Evolutionary conservation across 441 rosid genomes (phyloP).

Genomic region (Omphalea diandra): DNA sequence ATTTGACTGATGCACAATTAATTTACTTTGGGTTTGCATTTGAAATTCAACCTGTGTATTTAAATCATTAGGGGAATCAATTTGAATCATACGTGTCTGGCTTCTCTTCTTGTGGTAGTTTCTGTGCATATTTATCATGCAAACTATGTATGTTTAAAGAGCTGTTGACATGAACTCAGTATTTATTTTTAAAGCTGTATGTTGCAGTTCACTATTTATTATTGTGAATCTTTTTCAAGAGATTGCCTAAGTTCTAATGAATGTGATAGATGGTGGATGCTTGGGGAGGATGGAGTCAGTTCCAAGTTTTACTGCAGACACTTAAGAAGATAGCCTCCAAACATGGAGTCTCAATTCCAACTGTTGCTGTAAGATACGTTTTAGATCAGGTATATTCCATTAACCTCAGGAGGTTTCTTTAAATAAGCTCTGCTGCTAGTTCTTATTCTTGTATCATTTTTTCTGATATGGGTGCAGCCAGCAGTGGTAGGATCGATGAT

Average conservation of each 20-base stretch:
- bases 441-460: neutral
- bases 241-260: conserved; percentile 10
- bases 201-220: no score
- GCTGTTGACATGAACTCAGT: neutral
- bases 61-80: no score
- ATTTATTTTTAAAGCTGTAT: neutral
- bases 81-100: no score
- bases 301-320: conserved; percentile 74
- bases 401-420: neutral
- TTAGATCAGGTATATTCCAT: conserved; percentile 61
- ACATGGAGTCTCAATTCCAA: conserved; percentile 87
- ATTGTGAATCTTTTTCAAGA: neutral
- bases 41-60: no score
- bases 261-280: conserved; percentile 85
- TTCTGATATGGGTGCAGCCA: conserved; percentile 39
- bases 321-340: conserved; percentile 69
- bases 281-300: conserved; percentile 95
- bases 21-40: no score
- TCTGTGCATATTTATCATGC: neutral
- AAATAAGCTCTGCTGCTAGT: neutral
- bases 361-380: conserved; percentile 84
- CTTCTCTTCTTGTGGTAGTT: neutral
- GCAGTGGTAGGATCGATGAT: conserved; percentile 79
- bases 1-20: no score
- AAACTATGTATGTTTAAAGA: neutral